phyloP scores from a whole-genome alignment of 2,329 filamentous ascomycete species.

The Microdochium nivale region DNA sequence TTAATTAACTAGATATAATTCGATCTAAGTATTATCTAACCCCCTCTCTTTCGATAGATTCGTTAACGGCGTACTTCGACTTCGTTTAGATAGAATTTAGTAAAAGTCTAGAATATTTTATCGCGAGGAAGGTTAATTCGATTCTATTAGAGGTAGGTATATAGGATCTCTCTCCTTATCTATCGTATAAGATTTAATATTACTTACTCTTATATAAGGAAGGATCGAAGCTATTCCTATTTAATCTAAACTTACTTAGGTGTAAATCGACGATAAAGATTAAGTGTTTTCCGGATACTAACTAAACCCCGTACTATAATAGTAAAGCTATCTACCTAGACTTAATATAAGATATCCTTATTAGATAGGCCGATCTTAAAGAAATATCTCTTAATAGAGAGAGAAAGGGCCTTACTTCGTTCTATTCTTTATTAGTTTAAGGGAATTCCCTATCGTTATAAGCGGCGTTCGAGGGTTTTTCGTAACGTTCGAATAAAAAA shows the following conservation, averaged over 20 bases:
- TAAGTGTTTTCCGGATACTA: neutral
- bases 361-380: neutral
- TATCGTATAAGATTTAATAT: neutral
- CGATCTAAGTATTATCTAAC: neutral
- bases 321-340: neutral
- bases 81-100: neutral
- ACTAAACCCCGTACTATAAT: neutral
- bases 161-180: neutral
- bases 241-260: neutral
- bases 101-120: neutral
- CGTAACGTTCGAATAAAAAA: neutral
- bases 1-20: constrained; percentile 4
- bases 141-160: neutral
- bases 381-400: neutral
- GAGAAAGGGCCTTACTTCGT: neutral
- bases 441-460: neutral
- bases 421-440: neutral
- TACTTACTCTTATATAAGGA: neutral
- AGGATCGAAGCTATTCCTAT: neutral
- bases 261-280: neutral
- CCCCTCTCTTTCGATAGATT: neutral
- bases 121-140: neutral
- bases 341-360: neutral
- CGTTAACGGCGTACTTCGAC: neutral
- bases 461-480: neutral